phyloP scores from a whole-genome alignment of 1,139 yeast genomes.

The Yamadazyma buinensis region DNA sequence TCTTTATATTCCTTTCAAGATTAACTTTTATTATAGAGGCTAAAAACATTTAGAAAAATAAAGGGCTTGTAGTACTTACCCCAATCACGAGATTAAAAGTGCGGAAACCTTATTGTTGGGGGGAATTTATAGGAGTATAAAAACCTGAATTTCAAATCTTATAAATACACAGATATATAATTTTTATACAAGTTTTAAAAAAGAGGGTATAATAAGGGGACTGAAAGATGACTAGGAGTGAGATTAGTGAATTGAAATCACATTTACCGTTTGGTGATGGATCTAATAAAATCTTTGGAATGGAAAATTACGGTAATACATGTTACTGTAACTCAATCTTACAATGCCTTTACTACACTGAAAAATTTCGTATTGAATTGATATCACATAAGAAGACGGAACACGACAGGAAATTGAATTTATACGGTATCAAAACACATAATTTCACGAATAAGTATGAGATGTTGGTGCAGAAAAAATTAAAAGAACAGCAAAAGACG shows the following conservation, averaged over 20 bases:
- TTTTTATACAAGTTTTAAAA: too few relatives aligned
- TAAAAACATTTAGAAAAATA: too few relatives aligned
- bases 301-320: constrained; percentile 93
- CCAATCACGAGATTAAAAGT: too few relatives aligned
- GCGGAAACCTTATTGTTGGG: too few relatives aligned
- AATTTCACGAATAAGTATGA: constrained; percentile 45
- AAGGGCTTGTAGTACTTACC: too few relatives aligned
- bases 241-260: constrained; percentile 5
- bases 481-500: constrained; percentile 33
- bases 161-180: too few relatives aligned
- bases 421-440: constrained; percentile 45
- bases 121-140: too few relatives aligned
- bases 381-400: constrained; percentile 27
- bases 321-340: constrained; percentile 92
- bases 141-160: too few relatives aligned
- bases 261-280: constrained; percentile 57
- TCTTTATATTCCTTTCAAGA: too few relatives aligned
- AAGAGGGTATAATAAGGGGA: too few relatives aligned
- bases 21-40: too few relatives aligned
- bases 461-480: constrained; percentile 33
- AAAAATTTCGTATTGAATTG: constrained; percentile 61
- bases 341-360: constrained; percentile 80
- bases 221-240: constrained; percentile 10
- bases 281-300: constrained; percentile 74
- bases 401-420: constrained; percentile 36